Evolutionary conservation across 495 filamentous ascomycete species (phyloP).

Genomic region (Daldinia childiae): DNA sequence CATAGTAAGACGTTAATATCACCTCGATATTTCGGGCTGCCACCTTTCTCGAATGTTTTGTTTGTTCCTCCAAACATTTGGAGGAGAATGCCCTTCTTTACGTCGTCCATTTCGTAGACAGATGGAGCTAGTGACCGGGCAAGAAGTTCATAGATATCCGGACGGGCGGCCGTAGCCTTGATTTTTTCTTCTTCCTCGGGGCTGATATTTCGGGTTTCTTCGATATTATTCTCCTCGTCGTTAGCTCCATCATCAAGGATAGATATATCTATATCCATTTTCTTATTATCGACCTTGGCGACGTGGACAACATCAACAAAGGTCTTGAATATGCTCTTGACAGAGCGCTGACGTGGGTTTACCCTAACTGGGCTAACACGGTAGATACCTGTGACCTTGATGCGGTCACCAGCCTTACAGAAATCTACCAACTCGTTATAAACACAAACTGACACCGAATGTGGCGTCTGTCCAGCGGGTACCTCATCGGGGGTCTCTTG

Average conservation of each 20-base stretch:
- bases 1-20: slow-evolving; percentile 98
- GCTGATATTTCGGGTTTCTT: slow-evolving; percentile 81
- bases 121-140: slow-evolving; percentile 92
- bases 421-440: slow-evolving; percentile 98
- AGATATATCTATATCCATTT: slow-evolving; percentile 89
- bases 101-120: slow-evolving; percentile 97
- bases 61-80: slow-evolving; percentile 99
- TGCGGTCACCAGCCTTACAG: slow-evolving; percentile 95
- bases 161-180: slow-evolving; percentile 77
- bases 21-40: slow-evolving; percentile 92
- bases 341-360: slow-evolving; percentile 88
- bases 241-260: slow-evolving; percentile 83
- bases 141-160: slow-evolving; percentile 94
- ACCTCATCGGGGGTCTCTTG: slow-evolving; percentile 97
- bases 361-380: slow-evolving; percentile 94
- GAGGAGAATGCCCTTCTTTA: slow-evolving; percentile 96
- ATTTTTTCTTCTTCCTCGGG: slow-evolving; percentile 96
- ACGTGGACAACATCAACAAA: slow-evolving; percentile 96
- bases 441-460: slow-evolving; percentile 95
- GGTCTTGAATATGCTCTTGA: slow-evolving; percentile 97
- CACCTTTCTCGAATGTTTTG: slow-evolving; percentile 96
- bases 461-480: slow-evolving; percentile 96
- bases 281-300: slow-evolving; percentile 93
- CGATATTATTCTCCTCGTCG: slow-evolving; percentile 75
- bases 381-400: slow-evolving; percentile 97